Percentiles rank a stretch among this genome's conserved stretches.
phyloP scores from a whole-genome alignment of 1,284 basidiomycete genomes.

The Apiotrichum domesticum region DNA sequence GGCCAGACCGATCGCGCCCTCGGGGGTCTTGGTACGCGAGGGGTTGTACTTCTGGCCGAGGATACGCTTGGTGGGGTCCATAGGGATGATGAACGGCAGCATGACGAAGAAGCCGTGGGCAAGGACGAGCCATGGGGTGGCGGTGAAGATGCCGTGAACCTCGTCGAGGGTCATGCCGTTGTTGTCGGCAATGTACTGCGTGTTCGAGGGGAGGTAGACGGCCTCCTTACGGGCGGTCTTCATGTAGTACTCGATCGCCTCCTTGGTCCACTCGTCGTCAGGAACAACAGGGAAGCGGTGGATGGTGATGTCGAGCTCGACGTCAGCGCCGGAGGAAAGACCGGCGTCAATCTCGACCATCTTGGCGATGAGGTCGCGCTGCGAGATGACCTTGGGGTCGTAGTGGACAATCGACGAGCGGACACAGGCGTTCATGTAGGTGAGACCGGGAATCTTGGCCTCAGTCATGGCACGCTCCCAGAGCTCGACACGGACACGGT shows the following conservation, averaged over 20 bases:
- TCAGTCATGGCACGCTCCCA: conserved; percentile 51
- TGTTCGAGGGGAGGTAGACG: conserved; percentile 61
- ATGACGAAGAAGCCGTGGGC: conserved; percentile 23
- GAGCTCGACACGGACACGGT: conserved; percentile 56
- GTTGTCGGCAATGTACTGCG: conserved; percentile 59
- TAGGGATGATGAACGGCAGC: conserved; percentile 25
- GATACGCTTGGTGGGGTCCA: conserved; percentile 25
- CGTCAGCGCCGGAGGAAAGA: conserved; percentile 22
- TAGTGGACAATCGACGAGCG: conserved; percentile 58
- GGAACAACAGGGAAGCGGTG: conserved; percentile 60
- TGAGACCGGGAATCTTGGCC: conserved; percentile 45
- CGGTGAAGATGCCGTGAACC: conserved; percentile 14
- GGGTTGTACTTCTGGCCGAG: conserved; percentile 49
- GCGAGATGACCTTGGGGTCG: conserved; percentile 49
- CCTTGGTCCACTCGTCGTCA: conserved; percentile 56
- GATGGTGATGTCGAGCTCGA: conserved; percentile 53
- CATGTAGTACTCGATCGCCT: conserved; percentile 58
- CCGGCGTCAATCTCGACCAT: conserved; percentile 30
- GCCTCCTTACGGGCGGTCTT: conserved; percentile 43
- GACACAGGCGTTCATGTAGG: conserved; percentile 55
- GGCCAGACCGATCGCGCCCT: conserved; percentile 54
- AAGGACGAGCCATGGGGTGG: conserved; percentile 21
- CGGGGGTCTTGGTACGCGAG: conserved; percentile 41
- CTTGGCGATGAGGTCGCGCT: conserved; percentile 47
- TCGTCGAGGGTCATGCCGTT: conserved; percentile 42